Evolutionary conservation across 2,329 filamentous ascomycete genomes (phyloP).

Genomic region (Paraphaeosphaeria minitans): DNA sequence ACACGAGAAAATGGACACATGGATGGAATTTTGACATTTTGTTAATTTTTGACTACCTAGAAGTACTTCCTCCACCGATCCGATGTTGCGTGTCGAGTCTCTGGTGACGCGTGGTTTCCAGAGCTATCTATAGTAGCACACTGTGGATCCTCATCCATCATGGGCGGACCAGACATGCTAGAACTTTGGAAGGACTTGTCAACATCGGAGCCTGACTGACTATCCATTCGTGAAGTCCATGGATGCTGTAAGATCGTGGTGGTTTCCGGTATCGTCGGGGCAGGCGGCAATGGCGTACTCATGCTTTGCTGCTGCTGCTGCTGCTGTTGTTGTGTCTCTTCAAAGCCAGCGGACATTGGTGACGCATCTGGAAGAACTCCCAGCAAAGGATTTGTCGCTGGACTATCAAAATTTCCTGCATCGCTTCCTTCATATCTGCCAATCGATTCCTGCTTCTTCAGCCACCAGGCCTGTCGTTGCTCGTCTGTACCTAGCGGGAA

Average conservation of each 20-base stretch:
- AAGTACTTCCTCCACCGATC: conserved; percentile 26
- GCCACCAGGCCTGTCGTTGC: conserved; percentile 23
- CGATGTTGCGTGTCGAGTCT: not conserved
- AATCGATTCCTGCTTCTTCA: conserved; percentile 5
- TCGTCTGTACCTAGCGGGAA: conserved; percentile 20
- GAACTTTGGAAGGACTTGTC: not conserved
- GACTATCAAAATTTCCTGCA: not conserved
- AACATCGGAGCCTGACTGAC: not conserved
- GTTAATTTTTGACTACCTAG: not conserved
- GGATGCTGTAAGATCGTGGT: not conserved
- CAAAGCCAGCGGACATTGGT: not conserved
- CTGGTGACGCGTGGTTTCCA: not conserved
- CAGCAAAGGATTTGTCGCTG: not conserved
- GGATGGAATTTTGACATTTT: not conserved
- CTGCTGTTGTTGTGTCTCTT: not conserved
- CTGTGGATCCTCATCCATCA: not conserved
- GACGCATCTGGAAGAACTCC: not conserved
- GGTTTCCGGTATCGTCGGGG: not conserved
- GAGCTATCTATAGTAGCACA: not conserved
- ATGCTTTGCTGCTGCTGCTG: not conserved
- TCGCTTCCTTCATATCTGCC: not conserved
- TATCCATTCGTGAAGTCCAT: not conserved
- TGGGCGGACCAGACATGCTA: not conserved
- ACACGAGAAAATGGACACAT: not conserved
- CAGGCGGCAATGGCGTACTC: not conserved